Base-by-base conservation (phyloP, 371 early-diverging fungal species). In the Mortierella sp. region DNA sequence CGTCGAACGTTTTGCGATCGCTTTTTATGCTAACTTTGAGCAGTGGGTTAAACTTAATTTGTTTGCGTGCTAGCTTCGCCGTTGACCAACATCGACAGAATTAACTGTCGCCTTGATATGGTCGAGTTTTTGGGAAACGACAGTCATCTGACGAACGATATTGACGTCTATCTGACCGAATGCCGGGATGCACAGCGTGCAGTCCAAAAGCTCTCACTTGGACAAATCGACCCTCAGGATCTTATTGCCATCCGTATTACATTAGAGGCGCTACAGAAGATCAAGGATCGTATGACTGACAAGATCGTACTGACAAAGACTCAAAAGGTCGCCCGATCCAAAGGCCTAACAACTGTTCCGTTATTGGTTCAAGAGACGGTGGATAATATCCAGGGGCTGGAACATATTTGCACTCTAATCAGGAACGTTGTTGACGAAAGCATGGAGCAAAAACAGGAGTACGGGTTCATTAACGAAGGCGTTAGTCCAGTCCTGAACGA, bases 181-280 rank as follows among this genome's bases (percentile, higher is more conserved):
- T 86, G 86, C 51, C 82, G 90, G 17, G 94, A 94, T 69, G 86
- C 89, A 0, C 91, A 92, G 60, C 81, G 94, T 14, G 84, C 89
- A 0, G 67, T 92, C 14, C 92, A 92, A 64, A 84, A 90, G 59
- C 64, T 93, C 6, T 87, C 91, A 3, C 73, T 93, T 8, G 81
- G 84, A 44, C 82, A 83, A 48, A 89, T 88, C 24, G 87, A 88
- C 8, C 86, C 90, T 19, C 80, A 83, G 12, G 93, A 93, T 62
- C 63, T 92, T 17, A 47, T 92, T 19, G 87, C 88, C 19, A 84
- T 94, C 24, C 80, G 84, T 5, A 61, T 80, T 15, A 86, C 91
- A 0, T 62, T 89, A 2, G 82, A 84, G 44, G 75, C 85, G 1
- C 83, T 86, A 41, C 62, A 70, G 23, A 67, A 47, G 0, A 80